Conservation (phyloP, 192 early-diverging fungal genomes). For the Phycomyces blakesleeanus region DNA sequence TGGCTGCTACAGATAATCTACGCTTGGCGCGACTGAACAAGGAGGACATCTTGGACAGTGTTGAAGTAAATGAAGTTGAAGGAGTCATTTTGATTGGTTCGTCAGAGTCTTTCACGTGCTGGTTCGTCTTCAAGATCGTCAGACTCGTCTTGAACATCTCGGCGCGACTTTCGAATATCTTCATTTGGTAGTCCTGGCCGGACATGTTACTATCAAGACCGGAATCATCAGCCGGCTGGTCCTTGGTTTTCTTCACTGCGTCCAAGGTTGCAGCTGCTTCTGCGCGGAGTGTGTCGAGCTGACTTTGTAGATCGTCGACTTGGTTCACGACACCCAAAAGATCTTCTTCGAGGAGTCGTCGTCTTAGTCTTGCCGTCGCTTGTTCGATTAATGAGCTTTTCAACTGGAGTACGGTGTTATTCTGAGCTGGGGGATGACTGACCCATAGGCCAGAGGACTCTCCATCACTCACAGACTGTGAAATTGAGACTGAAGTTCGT, state of each 20-base stretch:
- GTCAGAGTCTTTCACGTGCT: neutral
- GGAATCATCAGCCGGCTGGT: neutral
- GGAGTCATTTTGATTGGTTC: neutral
- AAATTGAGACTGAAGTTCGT: too few relatives aligned
- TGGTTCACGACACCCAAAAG: constrained; percentile 10
- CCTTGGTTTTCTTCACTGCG: neutral
- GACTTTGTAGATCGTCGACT: constrained; percentile 2
- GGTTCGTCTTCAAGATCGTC: neutral
- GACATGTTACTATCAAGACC: neutral
- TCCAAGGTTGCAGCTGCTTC: constrained; percentile 5
- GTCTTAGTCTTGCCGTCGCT: constrained; percentile 20
- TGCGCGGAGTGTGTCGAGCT: constrained; percentile 14
- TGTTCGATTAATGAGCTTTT: constrained; percentile 17
- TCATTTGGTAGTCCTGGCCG: neutral
- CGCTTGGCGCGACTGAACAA: neutral
- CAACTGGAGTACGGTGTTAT: neutral
- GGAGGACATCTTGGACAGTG: neutral
- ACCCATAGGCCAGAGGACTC: too few relatives aligned
- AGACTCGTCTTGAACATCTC: neutral
- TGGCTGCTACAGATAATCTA: neutral
- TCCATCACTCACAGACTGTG: too few relatives aligned
- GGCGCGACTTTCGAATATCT: neutral
- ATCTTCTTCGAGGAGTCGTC: constrained; percentile 22
- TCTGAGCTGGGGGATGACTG: too few relatives aligned
- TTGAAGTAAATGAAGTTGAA: neutral